Conservation (phyloP, 192 early-diverging fungal genomes). For the Coemansia sp. region DNA sequence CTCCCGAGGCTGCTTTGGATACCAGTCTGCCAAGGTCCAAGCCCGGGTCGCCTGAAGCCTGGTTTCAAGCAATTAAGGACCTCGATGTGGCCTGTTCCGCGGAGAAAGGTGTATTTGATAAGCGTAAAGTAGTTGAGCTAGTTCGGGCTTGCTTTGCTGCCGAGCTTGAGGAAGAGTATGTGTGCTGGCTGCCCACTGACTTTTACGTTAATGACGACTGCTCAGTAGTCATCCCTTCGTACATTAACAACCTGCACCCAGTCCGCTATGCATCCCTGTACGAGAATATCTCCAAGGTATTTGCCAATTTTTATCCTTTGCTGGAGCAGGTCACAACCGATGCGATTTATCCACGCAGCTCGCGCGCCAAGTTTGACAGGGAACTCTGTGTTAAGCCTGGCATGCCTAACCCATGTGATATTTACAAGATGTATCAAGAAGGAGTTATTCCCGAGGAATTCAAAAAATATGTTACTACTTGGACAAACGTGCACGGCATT, state of each 20-base stretch:
- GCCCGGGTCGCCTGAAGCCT: neutral
- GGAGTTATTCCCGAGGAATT: neutral
- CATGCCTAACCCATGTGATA: too few species aligned
- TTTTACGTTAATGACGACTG: constrained; percentile 49
- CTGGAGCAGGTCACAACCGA: constrained; percentile 53
- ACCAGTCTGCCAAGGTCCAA: neutral
- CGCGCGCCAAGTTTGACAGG: neutral
- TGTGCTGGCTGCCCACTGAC: constrained; percentile 61
- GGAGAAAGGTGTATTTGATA: neutral
- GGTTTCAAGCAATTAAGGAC: neutral
- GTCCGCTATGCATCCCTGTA: constrained; percentile 43
- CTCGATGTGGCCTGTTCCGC: neutral
- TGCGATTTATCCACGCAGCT: neutral
- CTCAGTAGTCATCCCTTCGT: constrained; percentile 41
- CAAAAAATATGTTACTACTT: neutral
- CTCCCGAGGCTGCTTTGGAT: neutral
- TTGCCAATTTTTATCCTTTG: constrained; percentile 56
- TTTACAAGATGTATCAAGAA: neutral
- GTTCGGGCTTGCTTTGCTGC: neutral
- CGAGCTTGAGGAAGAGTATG: neutral
- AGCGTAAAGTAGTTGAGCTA: constrained; percentile 9
- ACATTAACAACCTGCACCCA: constrained; percentile 69
- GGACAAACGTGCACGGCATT: neutral
- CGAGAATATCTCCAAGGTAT: constrained; percentile 31
- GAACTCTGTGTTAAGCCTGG: neutral